Conservation (phyloP, 495 filamentous ascomycete genomes). For the Bryoglossum gracile region DNA sequence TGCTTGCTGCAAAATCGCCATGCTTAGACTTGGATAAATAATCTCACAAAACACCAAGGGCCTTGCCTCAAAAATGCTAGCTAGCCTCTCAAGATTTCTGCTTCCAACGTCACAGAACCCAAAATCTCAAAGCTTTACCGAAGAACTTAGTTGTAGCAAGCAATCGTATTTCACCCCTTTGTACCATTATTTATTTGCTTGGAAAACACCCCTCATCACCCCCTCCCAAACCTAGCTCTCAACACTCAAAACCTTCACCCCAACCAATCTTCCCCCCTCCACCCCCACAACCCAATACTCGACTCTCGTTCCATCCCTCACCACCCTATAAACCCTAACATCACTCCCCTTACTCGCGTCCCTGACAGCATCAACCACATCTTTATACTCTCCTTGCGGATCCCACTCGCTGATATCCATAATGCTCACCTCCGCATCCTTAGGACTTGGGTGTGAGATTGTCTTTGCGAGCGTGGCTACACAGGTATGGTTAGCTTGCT, state of each 20-base stretch:
- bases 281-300: conserved; percentile 70
- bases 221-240: too few species aligned
- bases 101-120: too few species aligned
- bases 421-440: conserved; percentile 42
- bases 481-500: not conserved
- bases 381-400: conserved; percentile 47
- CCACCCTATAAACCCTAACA: conserved; percentile 65
- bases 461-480: conserved; percentile 51
- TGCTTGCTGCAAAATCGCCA: too few species aligned
- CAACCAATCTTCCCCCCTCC: conserved; percentile 55
- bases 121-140: too few species aligned
- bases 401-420: conserved; percentile 55
- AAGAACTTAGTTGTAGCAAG: too few species aligned
- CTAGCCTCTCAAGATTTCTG: too few species aligned
- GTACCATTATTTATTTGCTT: too few species aligned
- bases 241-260: conserved; percentile 65
- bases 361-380: conserved; percentile 50
- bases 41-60: too few species aligned
- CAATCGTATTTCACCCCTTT: too few species aligned
- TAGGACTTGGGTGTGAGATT: conserved; percentile 43
- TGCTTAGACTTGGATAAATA: too few species aligned
- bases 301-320: conserved; percentile 48
- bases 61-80: too few species aligned
- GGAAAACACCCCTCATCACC: too few species aligned
- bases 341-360: conserved; percentile 49